Percentiles rank a stretch among this genome's conserved stretches.
phyloP scores from a whole-genome alignment of 106 monocot species.

The Dendrobium huoshanense region DNA sequence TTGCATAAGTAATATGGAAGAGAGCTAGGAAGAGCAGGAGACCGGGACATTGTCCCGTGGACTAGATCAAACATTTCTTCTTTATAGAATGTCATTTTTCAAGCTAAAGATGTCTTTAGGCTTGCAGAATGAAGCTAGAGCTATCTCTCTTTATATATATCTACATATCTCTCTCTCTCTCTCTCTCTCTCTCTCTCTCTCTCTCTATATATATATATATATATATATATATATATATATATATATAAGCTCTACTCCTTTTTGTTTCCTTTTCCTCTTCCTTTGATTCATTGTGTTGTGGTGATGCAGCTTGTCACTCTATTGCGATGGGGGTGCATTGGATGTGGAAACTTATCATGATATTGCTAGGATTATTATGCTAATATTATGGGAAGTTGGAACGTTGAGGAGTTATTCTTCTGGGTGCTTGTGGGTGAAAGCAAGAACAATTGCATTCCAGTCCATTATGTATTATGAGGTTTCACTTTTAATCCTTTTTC shows the following conservation, averaged over 20 bases:
- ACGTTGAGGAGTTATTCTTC: constrained; percentile 22
- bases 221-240: no score
- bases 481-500: background rate
- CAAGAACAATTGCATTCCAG: constrained; percentile 55
- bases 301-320: constrained; percentile 52
- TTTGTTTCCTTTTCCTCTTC: background rate
- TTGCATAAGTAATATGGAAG: no score
- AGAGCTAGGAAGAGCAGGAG: no score
- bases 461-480: constrained; percentile 84
- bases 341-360: constrained; percentile 71
- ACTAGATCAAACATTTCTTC: no score
- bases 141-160: no score
- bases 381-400: constrained; percentile 67
- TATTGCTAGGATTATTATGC: constrained; percentile 36
- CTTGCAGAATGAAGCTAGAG: no score
- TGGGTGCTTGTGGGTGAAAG: constrained; percentile 51
- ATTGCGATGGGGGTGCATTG: constrained; percentile 68
- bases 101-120: no score
- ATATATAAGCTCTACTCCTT: background rate
- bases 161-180: no score
- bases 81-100: no score
- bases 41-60: no score
- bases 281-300: background rate
- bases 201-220: no score
- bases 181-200: no score